Conservation (phyloP, 1,139 yeast genomes). For the Lodderomyces beijingensis region DNA sequence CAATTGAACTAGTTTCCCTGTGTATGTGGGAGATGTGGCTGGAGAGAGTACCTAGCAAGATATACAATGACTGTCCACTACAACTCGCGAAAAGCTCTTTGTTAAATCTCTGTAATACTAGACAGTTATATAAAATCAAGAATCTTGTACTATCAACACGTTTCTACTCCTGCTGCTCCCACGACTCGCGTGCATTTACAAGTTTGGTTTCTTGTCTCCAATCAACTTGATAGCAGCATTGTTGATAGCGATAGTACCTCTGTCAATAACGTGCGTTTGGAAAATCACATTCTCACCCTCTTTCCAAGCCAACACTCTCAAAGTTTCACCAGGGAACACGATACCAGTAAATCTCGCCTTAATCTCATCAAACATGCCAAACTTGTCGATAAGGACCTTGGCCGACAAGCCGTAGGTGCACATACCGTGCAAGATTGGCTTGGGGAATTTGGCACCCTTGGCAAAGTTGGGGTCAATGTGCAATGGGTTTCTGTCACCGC, state of each 20-base stretch:
- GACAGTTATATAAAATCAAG: too few relatives aligned
- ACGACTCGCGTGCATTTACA: background rate
- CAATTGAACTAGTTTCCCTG: too few relatives aligned
- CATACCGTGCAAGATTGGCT: conserved; percentile 91
- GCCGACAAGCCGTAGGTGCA: conserved; percentile 82
- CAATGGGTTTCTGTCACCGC: conserved; percentile 93
- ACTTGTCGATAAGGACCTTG: conserved; percentile 72
- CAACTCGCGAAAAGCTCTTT: too few relatives aligned
- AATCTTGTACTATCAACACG: too few relatives aligned
- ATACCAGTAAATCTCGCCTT: conserved; percentile 89
- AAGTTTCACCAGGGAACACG: conserved; percentile 95
- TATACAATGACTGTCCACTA: too few relatives aligned
- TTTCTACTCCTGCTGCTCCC: background rate
- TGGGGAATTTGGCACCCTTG: conserved; percentile 78
- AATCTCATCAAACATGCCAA: conserved; percentile 77
- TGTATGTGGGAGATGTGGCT: too few relatives aligned
- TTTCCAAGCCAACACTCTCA: conserved; percentile 83
- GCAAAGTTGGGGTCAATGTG: conserved; percentile 94
- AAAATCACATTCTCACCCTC: conserved; percentile 61
- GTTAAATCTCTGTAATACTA: too few relatives aligned
- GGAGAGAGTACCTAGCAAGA: too few relatives aligned
- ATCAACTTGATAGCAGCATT: conserved; percentile 81
- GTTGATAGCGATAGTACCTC: conserved; percentile 74
- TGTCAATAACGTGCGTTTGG: conserved; percentile 80
- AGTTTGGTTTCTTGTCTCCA: conserved; percentile 38